Evolutionary conservation across 2,329 filamentous ascomycete genomes (phyloP), one percentile per base, ranked within the genome.

Genomic region (Arthroderma uncinatum): DNA sequence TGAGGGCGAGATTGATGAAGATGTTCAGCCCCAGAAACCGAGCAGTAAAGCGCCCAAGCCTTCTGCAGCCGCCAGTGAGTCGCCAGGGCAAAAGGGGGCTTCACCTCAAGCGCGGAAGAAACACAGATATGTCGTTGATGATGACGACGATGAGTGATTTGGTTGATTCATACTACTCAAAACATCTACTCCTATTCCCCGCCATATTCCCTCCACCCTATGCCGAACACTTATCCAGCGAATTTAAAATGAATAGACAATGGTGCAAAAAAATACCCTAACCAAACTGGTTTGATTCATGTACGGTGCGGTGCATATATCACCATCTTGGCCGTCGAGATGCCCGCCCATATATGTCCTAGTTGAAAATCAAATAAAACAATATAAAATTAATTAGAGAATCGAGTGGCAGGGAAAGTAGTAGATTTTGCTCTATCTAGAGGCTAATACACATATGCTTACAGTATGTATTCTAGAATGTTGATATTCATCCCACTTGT

Each of bases 71-170:
- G 62, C 60, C 21, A 58, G 33, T 23, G 44, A 58, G 14, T 59
- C 57, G 57, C 59, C 61, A 21, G 60, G 59, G 36, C 65, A 48
- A 7, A 48, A 62, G 39, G 62, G 64, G 14, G 69, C 65, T 25
- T 70, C 70, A 36, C 71, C 73, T 39, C 70, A 68, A 39, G 63
- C 66, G 4, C 70, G 75, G 56, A 75, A 74, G 66, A 76, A 76
- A 67, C 70, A 76, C 61, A 72, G 74, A 57, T 73, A 75, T 55
- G 71, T 77, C 33, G 72, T 76, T 56, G 74, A 77, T 53, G 74
- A 76, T 57, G 76, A 77, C 48, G 75, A 78, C 10, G 75, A 77
- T 53, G 73, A 77, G 56, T 53, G 21, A 34, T 48, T 34, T 34
- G 33, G 12, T 34, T 6, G 6, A 34, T 12, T 12, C 33, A 6